A percentile compares a stretch with the other conserved stretches of the same genome.
phyloP scores from a whole-genome alignment of 306 rosid genomes.

The Cucurbita argyrosperma region DNA sequence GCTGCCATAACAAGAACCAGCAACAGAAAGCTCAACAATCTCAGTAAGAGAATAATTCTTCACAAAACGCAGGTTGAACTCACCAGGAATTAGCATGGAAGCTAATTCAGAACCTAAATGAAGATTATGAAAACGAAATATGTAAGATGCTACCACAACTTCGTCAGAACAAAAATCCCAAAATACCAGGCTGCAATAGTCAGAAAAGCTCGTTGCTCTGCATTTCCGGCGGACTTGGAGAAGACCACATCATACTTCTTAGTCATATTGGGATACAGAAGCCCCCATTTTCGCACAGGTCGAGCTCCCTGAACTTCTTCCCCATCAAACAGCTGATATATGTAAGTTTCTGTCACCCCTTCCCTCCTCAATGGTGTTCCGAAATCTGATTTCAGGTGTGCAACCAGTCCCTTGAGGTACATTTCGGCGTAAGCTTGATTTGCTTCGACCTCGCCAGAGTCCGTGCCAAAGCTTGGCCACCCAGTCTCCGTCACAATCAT shows the following conservation, averaged over 20 bases:
- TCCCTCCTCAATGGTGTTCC: constrained; percentile 66
- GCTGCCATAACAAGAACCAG: background rate
- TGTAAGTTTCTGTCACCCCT: constrained; percentile 38
- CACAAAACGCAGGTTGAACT: background rate
- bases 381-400: constrained; percentile 40
- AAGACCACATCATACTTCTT: constrained; percentile 44
- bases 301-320: constrained; percentile 12
- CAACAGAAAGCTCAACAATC: background rate
- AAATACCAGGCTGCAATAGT: constrained; percentile 1
- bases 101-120: background rate
- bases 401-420: constrained; percentile 47
- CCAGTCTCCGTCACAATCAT: constrained; percentile 69
- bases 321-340: constrained; percentile 59
- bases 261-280: constrained; percentile 49
- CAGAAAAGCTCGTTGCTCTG: background rate
- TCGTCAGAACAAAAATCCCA: constrained; percentile 5
- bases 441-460: constrained; percentile 40
- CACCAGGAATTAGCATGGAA: background rate
- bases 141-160: background rate
- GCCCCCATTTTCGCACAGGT: constrained; percentile 47
- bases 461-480: constrained; percentile 54
- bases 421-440: constrained; percentile 54
- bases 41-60: background rate
- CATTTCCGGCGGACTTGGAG: constrained; percentile 16
- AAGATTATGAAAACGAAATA: background rate